Conservation (phyloP, 495 filamentous ascomycete species). For the Penicillium flavigenum region DNA sequence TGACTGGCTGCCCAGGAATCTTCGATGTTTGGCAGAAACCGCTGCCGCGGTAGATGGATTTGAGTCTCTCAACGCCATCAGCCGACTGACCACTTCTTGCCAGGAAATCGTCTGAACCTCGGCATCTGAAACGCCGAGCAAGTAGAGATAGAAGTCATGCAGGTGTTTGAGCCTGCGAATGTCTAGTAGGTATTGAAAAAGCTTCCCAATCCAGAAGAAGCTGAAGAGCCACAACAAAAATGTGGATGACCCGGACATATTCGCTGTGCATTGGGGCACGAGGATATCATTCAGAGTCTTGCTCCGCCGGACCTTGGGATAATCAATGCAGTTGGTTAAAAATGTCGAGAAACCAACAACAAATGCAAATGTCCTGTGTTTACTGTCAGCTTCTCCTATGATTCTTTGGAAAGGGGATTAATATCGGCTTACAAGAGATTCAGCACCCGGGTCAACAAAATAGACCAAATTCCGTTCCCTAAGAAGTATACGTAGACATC, state of each 20-base stretch:
- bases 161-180: constrained; percentile 72
- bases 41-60: constrained; percentile 79
- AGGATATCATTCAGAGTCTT: constrained; percentile 73
- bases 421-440: constrained; percentile 65
- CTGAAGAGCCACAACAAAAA: constrained; percentile 80
- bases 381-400: constrained; percentile 12
- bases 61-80: constrained; percentile 83
- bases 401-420: not conserved
- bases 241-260: constrained; percentile 80
- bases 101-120: constrained; percentile 97
- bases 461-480: constrained; percentile 87
- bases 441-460: constrained; percentile 66
- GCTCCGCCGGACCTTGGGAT: constrained; percentile 68
- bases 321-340: constrained; percentile 85
- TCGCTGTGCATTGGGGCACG: constrained; percentile 77
- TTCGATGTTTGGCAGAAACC: constrained; percentile 58
- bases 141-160: constrained; percentile 84
- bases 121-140: constrained; percentile 81
- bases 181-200: constrained; percentile 72
- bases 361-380: constrained; percentile 64
- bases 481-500: constrained; percentile 91
- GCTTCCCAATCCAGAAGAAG: constrained; percentile 82
- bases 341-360: constrained; percentile 83
- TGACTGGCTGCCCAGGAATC: constrained; percentile 76
- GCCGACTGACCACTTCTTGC: constrained; percentile 86